phyloP scores from a whole-genome alignment of 768 basidiomycete species.

The Rhizopogon roseolus region DNA sequence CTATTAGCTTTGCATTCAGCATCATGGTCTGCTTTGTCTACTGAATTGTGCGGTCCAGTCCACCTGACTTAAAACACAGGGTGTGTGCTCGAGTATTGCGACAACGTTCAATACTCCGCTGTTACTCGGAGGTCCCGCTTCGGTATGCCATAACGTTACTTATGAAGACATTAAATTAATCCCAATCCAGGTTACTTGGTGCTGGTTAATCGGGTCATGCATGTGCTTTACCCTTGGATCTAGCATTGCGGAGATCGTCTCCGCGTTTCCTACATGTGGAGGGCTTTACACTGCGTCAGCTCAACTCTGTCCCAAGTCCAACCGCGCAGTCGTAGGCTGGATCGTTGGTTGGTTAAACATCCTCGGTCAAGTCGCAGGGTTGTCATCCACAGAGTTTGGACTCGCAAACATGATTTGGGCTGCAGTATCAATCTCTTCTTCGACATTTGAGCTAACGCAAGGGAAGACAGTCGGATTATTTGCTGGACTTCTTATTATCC shows the following conservation, averaged over 20 bases:
- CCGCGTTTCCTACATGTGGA: slow-evolving; percentile 71
- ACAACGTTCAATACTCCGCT: slow-evolving; percentile 78
- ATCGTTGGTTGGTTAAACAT: slow-evolving; percentile 83
- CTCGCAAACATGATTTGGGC: slow-evolving; percentile 75
- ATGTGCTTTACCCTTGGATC: slow-evolving; percentile 75
- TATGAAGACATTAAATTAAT: background rate
- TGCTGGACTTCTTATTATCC: slow-evolving; percentile 67
- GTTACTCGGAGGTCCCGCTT: slow-evolving; percentile 62
- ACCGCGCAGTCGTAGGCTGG: slow-evolving; percentile 71
- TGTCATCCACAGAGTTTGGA: slow-evolving; percentile 85
- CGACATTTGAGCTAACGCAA: slow-evolving; percentile 16
- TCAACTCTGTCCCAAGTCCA: slow-evolving; percentile 53
- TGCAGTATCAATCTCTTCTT: slow-evolving; percentile 38
- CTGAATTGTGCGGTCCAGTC: background rate
- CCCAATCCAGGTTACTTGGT: slow-evolving; percentile 51
- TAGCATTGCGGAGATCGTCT: slow-evolving; percentile 74
- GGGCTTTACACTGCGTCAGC: slow-evolving; percentile 80
- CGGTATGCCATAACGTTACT: slow-evolving; percentile 35
- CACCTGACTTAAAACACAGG: slow-evolving; percentile 28
- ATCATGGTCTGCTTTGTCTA: slow-evolving; percentile 49
- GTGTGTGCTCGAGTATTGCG: slow-evolving; percentile 70
- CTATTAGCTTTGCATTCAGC: slow-evolving; percentile 71
- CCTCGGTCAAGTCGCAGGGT: slow-evolving; percentile 78
- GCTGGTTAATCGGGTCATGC: slow-evolving; percentile 66
- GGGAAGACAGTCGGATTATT: slow-evolving; percentile 80